Evolutionary conservation across 1,139 yeast species (phyloP).

Genomic region (Scheffersomyces cryptocercus): DNA sequence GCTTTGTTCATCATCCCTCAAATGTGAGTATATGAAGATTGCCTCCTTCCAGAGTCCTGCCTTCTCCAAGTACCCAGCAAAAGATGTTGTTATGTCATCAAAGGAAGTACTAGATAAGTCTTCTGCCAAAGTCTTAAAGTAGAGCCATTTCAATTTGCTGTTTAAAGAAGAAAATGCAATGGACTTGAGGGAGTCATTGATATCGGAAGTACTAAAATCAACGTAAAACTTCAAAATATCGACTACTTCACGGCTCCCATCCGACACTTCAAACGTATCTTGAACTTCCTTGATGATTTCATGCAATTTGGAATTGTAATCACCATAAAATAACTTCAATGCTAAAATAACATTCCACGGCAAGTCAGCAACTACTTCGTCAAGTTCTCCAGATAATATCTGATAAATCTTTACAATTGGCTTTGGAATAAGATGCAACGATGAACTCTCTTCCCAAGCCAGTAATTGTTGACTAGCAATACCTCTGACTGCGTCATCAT

Average conservation of each 20-base stretch:
- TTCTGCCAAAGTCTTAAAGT: constrained; percentile 43
- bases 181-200: constrained; percentile 6
- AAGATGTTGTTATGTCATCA: constrained; percentile 48
- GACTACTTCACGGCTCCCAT: constrained; percentile 13
- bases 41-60: constrained; percentile 60
- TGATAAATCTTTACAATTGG: constrained; percentile 60
- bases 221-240: constrained; percentile 26
- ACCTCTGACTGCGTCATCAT: constrained; percentile 54
- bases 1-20: constrained; percentile 44
- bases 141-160: constrained; percentile 54
- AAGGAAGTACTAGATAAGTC: constrained; percentile 2
- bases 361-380: constrained; percentile 43
- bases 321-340: constrained; percentile 61
- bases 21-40: constrained; percentile 58
- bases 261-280: constrained; percentile 12
- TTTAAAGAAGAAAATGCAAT: constrained; percentile 15
- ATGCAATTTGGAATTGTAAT: constrained; percentile 44
- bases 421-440: constrained; percentile 48
- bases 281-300: constrained; percentile 31
- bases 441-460: constrained; percentile 58
- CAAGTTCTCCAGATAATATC: constrained; percentile 60
- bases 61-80: constrained; percentile 55
- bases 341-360: constrained; percentile 72
- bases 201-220: constrained; percentile 5
- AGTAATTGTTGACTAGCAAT: constrained; percentile 63